Evolutionary conservation across 2,329 filamentous ascomycete species (phyloP).

Genomic region (Colletotrichum ledebouriae): DNA sequence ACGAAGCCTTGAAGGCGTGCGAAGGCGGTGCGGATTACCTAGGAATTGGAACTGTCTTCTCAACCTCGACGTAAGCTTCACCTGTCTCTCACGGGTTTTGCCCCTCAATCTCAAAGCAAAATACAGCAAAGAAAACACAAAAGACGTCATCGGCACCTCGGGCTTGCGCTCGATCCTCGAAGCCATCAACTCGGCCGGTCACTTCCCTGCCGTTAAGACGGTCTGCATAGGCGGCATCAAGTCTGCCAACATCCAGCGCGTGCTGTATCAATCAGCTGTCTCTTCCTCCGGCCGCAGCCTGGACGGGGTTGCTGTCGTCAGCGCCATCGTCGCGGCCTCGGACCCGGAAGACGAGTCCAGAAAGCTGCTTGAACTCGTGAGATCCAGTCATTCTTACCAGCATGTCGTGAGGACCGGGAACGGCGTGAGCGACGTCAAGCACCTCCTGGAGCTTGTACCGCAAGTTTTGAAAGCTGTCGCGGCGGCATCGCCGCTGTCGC

Average conservation of each 20-base stretch:
- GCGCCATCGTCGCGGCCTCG: conserved; percentile 82
- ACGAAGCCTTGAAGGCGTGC: conserved; percentile 81
- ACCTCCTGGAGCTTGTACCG: conserved; percentile 50
- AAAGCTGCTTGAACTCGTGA: conserved; percentile 70
- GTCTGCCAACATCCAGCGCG: conserved; percentile 77
- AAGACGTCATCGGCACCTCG: conserved; percentile 80
- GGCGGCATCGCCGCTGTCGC: conserved; percentile 78
- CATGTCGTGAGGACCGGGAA: conserved; percentile 18
- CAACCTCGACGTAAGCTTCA: conserved; percentile 78
- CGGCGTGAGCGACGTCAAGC: conserved; percentile 25
- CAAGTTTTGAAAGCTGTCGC: conserved; percentile 72
- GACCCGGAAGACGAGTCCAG: conserved; percentile 75
- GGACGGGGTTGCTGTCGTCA: conserved; percentile 89
- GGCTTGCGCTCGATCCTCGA: conserved; percentile 77
- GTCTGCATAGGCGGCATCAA: conserved; percentile 95
- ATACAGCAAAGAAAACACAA: conserved; percentile 85
- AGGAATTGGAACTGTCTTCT: conserved; percentile 90
- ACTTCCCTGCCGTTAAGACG: conserved; percentile 63
- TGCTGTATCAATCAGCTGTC: conserved; percentile 76
- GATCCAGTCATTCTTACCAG: conserved; percentile 52
- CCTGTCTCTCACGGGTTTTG: neutral
- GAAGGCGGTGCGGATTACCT: conserved; percentile 88
- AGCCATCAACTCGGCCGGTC: conserved; percentile 65
- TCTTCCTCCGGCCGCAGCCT: conserved; percentile 66
- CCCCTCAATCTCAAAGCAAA: neutral